A percentile compares a stretch with the other conserved stretches of the same genome.
phyloP scores from a whole-genome alignment of 2,329 filamentous ascomycete species.

The Paracoccidioides lutzii region DNA sequence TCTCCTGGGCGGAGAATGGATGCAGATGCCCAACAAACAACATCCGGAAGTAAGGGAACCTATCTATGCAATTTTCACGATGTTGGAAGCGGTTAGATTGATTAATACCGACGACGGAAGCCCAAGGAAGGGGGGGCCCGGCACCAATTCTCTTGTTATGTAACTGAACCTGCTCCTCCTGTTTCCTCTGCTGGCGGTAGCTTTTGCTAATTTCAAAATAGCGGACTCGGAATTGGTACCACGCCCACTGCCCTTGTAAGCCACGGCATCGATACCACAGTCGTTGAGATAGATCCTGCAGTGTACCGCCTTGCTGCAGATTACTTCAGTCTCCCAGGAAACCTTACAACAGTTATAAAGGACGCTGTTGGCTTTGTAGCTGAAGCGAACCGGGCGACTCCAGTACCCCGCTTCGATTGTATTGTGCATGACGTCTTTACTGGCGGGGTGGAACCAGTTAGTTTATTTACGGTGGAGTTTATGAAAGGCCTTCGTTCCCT shows the following conservation, averaged over 20 bases:
- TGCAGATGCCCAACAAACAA: conserved; percentile 39
- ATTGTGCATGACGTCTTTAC: conserved; percentile 98
- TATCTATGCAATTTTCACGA: conserved; percentile 91
- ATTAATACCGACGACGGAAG: conserved; percentile 43
- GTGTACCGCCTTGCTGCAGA: conserved; percentile 71
- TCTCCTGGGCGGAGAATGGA: conserved; percentile 85
- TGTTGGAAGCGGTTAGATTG: conserved; percentile 82
- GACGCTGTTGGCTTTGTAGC: conserved; percentile 64
- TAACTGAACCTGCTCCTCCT: conserved; percentile 34
- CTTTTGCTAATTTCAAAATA: conserved; percentile 25
- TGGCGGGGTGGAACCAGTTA: conserved; percentile 78
- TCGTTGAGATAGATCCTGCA: conserved; percentile 86
- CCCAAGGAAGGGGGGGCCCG: conserved; percentile 38
- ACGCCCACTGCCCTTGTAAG: conserved; percentile 73
- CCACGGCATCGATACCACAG: conserved; percentile 83
- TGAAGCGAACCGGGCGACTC: conserved; percentile 36
- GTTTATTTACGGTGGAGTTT: conserved; percentile 80
- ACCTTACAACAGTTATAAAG: conserved; percentile 66
- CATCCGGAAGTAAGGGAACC: conserved; percentile 57
- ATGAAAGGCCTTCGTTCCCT: conserved; percentile 56
- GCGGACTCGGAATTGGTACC: conserved; percentile 83
- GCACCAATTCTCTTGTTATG: conserved; percentile 75
- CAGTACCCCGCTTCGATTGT: conserved; percentile 57
- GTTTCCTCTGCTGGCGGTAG: conserved; percentile 5
- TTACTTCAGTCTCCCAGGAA: conserved; percentile 67